Base-by-base conservation (phyloP, 352 stramenopile species). In the Phytophthora sp. region DNA sequence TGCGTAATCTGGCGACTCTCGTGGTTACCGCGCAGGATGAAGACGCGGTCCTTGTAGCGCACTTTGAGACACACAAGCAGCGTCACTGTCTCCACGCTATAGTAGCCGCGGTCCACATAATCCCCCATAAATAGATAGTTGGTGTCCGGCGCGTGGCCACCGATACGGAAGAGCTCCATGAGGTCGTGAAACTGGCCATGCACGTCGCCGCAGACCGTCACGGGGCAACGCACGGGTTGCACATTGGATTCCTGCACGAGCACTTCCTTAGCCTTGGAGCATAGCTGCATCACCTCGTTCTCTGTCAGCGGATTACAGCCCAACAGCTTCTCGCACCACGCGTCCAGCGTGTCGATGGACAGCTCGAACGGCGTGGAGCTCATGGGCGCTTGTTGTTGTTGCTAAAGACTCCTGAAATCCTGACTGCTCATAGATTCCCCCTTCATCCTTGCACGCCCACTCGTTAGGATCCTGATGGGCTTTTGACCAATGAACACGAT, bases 151-250 rank as follows among this genome's bases (percentile, higher is more conserved):
- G 86, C 91, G 70, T 98, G 98, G 33, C 91, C 87, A 55, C 83
- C 85, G 63, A 89, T 90, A 42, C 90, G 79, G 49, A 99, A 99
- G 21, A 99, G 80, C 67, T 99, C 95, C 63, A 98, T 84, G 21
- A 99, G 78, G 74, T 99, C 98, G 80, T 99, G 96, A 74, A 98
- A 99, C 81, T 99, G 97, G 29, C 96, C 89, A 65, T 99, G 96
- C 66, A 99, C 95, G 75, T 99, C 98, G 26, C 97, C 97, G 63
- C 96, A 99, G 38, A 99, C 94, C 9, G 97, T 99, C 33, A 99
- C 97, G 57, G 98, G 98, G 46, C 94, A 98, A 29, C 83, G 86
- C 47, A 99, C 97, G 18, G 94, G 91, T 77, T 98, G 93, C 29
- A 99, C 97, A 64, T 99, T 99, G 26, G 95, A 97, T 79, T 99